Evolutionary conservation across 495 filamentous ascomycete genomes (phyloP).

Genomic region (Talaromyces proteolyticus): DNA sequence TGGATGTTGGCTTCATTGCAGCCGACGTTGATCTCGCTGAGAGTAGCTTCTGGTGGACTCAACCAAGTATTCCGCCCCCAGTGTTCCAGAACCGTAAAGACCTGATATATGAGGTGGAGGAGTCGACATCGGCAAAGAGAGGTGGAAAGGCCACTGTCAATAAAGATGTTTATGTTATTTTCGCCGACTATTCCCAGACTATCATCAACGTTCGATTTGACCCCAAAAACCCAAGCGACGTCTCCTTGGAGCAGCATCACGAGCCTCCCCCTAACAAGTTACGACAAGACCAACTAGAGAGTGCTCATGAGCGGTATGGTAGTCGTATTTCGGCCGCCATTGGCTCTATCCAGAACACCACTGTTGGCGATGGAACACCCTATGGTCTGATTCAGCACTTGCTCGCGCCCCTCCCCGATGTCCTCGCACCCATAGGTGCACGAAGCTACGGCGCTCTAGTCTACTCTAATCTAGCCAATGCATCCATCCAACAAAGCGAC

Average conservation of each 20-base stretch:
- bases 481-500: conserved; percentile 80
- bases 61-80: conserved; percentile 66
- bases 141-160: conserved; percentile 64
- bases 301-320: conserved; percentile 72
- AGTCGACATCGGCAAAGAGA: conserved; percentile 61
- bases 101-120: conserved; percentile 76
- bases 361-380: conserved; percentile 79
- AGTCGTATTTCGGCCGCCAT: conserved; percentile 64
- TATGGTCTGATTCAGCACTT: conserved; percentile 72
- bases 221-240: conserved; percentile 63
- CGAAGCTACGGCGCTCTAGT: conserved; percentile 88
- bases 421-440: conserved; percentile 73
- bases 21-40: conserved; percentile 75
- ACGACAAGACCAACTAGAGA: conserved; percentile 92
- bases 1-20: conserved; percentile 78
- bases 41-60: conserved; percentile 76
- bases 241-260: conserved; percentile 76
- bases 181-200: conserved; percentile 94
- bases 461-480: conserved; percentile 92
- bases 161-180: conserved; percentile 80
- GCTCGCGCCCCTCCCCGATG: conserved; percentile 63
- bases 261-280: conserved; percentile 74
- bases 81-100: conserved; percentile 78
- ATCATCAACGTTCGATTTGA: conserved; percentile 79
- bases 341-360: conserved; percentile 62